A percentile compares a stretch with the other conserved stretches of the same genome.
These are phyloP conservation scores for Domatiomyces globalis DNA, from an alignment of 2,329 filamentous ascomycete genomes.

Conservation along the genomic window DNA sequence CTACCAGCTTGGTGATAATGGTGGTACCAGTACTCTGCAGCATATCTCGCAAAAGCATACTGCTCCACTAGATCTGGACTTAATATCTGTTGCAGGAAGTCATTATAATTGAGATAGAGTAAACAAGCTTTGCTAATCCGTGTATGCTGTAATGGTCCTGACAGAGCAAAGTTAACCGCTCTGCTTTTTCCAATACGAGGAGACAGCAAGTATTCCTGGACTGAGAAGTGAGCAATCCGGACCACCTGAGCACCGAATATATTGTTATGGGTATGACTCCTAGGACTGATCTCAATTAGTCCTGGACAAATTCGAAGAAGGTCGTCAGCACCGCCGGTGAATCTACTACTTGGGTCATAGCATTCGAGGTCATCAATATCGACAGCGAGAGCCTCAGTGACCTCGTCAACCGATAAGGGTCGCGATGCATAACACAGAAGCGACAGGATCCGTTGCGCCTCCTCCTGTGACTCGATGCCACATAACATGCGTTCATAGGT, in stretches of 20 bases:
- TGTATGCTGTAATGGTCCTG: conserved; percentile 8
- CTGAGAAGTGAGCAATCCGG: conserved; percentile 23
- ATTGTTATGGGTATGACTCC: too few species aligned
- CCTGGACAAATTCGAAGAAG: conserved; percentile 17
- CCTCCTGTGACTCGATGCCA: conserved; percentile 14
- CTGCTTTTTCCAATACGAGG: conserved; percentile 12
- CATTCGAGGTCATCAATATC: conserved; percentile 16
- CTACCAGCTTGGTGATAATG: conserved; percentile 3
- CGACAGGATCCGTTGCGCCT: conserved; percentile 18
- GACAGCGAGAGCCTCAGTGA: conserved; percentile 19
- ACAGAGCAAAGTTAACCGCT: conserved; percentile 20
- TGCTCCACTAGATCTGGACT: conserved; percentile 1
- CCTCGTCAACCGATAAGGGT: conserved; percentile 17
- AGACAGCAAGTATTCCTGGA: conserved; percentile 23
- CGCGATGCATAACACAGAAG: conserved; percentile 17
- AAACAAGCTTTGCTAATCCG: conserved; percentile 7
- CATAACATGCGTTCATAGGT: conserved; percentile 22
- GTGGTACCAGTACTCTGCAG: conserved; percentile 7
- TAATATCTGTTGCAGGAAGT: conserved; percentile 1
- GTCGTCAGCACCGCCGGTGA: conserved; percentile 7
- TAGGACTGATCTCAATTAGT: too few species aligned
- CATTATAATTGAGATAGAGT: conserved; percentile 4
- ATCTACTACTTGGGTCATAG: conserved; percentile 10
- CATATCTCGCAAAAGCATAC: conserved; percentile 5
- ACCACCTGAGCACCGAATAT: too few species aligned